Evolutionary conservation across 441 rosid genomes (phyloP).

Genomic region (Viola pubescens): DNA sequence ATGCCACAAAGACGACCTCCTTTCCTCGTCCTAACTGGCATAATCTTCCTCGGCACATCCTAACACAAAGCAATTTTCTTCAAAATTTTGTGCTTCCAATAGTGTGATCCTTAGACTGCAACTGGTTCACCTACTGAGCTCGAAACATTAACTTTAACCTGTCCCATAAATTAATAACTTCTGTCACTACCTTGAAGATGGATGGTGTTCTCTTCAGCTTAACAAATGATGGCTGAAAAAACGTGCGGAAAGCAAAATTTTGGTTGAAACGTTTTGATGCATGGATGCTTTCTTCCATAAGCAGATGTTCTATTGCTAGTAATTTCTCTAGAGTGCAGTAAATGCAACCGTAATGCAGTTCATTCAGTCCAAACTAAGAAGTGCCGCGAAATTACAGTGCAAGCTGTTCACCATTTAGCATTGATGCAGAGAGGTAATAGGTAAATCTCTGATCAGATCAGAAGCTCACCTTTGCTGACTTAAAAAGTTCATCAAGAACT

Average conservation of each 20-base stretch:
- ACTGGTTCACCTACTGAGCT: constrained; percentile 51
- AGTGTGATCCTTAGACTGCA: constrained; percentile 39
- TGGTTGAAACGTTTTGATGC: too few relatives aligned
- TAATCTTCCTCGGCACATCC: constrained; percentile 21
- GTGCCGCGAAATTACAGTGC: too few relatives aligned
- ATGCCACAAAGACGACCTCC: too few relatives aligned
- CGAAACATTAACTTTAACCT: constrained; percentile 43
- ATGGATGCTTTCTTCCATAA: too few relatives aligned
- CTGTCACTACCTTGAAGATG: constrained; percentile 25
- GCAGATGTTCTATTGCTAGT: background rate
- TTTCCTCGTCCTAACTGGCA: background rate
- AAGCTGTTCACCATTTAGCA: background rate
- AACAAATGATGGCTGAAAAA: constrained; percentile 7
- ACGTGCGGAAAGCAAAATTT: too few relatives aligned
- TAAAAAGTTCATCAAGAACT: constrained; percentile 87
- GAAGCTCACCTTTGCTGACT: constrained; percentile 80
- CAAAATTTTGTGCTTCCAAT: constrained; percentile 22
- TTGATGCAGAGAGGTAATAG: too few relatives aligned
- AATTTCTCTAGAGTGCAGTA: too few relatives aligned
- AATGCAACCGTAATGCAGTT: too few relatives aligned
- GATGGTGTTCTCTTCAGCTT: constrained; percentile 21
- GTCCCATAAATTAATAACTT: constrained; percentile 26
- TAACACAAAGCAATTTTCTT: constrained; percentile 32
- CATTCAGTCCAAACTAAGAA: too few relatives aligned
- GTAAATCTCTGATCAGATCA: background rate